phyloP scores from a whole-genome alignment of 2,329 filamentous ascomycete species.

The Penicillium sclerotiorum region DNA sequence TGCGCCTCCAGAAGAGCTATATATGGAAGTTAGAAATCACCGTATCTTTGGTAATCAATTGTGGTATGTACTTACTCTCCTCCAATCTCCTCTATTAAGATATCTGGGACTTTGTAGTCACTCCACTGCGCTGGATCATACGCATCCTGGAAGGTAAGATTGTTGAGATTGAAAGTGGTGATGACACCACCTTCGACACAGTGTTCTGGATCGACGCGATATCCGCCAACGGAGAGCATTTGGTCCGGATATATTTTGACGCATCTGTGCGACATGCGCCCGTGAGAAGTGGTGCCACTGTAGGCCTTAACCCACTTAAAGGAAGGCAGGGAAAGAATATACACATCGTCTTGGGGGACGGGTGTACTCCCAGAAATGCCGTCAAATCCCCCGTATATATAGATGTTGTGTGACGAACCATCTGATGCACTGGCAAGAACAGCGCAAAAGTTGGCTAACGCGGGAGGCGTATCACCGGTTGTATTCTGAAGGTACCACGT shows the following conservation, averaged over 20 bases:
- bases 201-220: slow-evolving; percentile 5
- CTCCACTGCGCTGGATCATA: slow-evolving; percentile 20
- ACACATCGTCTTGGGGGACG: slow-evolving; percentile 44
- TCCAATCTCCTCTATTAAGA: slow-evolving; percentile 35
- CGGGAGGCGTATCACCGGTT: slow-evolving; percentile 39
- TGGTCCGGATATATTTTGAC: slow-evolving; percentile 24
- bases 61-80: slow-evolving; percentile 31
- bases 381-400: slow-evolving; percentile 54
- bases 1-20: slow-evolving; percentile 36
- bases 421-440: slow-evolving; percentile 43
- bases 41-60: too few species aligned
- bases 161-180: slow-evolving; percentile 24
- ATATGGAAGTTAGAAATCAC: background rate
- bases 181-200: slow-evolving; percentile 22
- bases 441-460: slow-evolving; percentile 43
- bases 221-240: slow-evolving; percentile 20
- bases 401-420: slow-evolving; percentile 50
- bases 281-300: slow-evolving; percentile 18
- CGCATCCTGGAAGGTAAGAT: slow-evolving; percentile 13
- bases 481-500: slow-evolving; percentile 46
- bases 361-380: slow-evolving; percentile 28
- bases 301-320: slow-evolving; percentile 24
- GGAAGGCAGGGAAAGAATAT: slow-evolving; percentile 25
- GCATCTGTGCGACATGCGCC: slow-evolving; percentile 20
- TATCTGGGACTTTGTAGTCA: slow-evolving; percentile 17